Conservation (phyloP, 2,329 filamentous ascomycete species). For the Penicillium sp. region DNA sequence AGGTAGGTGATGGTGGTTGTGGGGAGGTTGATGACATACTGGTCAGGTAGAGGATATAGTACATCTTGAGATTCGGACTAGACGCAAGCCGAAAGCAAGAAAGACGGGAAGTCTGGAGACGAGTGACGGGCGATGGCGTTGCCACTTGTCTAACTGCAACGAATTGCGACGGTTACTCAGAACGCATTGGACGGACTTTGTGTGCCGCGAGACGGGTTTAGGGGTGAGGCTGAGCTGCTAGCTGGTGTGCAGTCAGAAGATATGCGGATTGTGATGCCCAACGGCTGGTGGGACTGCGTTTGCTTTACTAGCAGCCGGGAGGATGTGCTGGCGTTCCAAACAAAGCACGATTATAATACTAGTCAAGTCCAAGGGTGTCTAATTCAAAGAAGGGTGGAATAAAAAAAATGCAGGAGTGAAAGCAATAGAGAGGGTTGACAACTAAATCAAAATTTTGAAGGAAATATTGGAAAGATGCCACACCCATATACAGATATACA, state of each 20-base stretch:
- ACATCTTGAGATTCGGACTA: conserved; percentile 35
- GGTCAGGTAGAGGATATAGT: conserved; percentile 65
- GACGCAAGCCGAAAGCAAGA: background rate
- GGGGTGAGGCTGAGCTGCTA: conserved; percentile 15
- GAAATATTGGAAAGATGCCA: conserved; percentile 14
- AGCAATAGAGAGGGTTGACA: background rate
- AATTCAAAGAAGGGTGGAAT: background rate
- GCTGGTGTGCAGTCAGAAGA: background rate
- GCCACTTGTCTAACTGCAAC: conserved; percentile 2
- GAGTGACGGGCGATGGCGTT: background rate
- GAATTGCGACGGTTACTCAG: conserved; percentile 13
- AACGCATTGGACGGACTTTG: conserved; percentile 25
- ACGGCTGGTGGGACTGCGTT: conserved; percentile 5
- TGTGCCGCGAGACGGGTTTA: conserved; percentile 10
- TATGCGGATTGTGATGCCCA: conserved; percentile 24
- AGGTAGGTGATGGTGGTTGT: background rate
- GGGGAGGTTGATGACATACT: conserved; percentile 57
- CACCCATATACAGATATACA: conserved; percentile 16
- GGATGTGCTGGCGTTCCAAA: conserved; percentile 1
- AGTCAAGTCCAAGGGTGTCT: background rate
- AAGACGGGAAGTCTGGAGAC: background rate
- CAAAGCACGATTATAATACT: background rate
- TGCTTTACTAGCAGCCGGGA: background rate
- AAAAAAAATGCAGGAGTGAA: background rate
- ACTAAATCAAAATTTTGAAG: background rate